Base-by-base conservation (phyloP, 768 basidiomycete species). In the Mycena epipterygia region DNA sequence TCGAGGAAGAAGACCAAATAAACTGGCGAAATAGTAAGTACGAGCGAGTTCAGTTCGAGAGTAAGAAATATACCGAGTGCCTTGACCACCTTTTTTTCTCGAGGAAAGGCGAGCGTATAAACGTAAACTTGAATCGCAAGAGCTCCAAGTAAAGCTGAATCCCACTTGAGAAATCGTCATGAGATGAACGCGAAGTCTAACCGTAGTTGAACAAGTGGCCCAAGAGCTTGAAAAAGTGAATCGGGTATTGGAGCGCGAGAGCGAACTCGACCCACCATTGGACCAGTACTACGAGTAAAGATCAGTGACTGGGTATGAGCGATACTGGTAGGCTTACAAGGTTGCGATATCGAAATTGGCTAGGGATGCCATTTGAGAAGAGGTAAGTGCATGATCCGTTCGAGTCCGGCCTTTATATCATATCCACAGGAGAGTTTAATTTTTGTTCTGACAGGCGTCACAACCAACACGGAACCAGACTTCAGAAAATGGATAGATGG, bases 141-240 rank as follows among this genome's bases (percentile, higher is more conserved):
- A 61, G 46, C 49, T 61, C 60, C 60, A 21, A 61, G 60, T 49
- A 61, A 48, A 23, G 60, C 60, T 61, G 46, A 25, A 39, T 61
- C 17, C 23, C 33, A 61, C 46, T 49, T 49, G 33, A 37, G 60
- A 35, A 49, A 35, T 61, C 17, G 46, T 37, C 46, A 37, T 35
- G 60, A 61, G 60, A 48, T 49, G 46, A 61, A 33, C 27, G 33
- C n/a, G 3, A 37, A 37, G 17, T 25, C 60, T 37, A 25, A 61
- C 60, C 60, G 60, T 61, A 61, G 46, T 61, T 61, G 13, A 61
- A 61, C 33, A 61, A 37, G 33, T 61, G 60, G 33, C 60, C 60
- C 60, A 61, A 33, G 33, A 61, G 60, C 60, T 61, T 49, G 60
- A 49, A 49, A 16, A 46, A 60, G 59, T 60, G n/a, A 14, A 48